A percentile compares a stretch with the other conserved stretches of the same genome.
These are phyloP conservation scores for Diplodia sapinea DNA, from an alignment of 2,329 filamentous ascomycete genomes.

Conservation along the genomic window DNA sequence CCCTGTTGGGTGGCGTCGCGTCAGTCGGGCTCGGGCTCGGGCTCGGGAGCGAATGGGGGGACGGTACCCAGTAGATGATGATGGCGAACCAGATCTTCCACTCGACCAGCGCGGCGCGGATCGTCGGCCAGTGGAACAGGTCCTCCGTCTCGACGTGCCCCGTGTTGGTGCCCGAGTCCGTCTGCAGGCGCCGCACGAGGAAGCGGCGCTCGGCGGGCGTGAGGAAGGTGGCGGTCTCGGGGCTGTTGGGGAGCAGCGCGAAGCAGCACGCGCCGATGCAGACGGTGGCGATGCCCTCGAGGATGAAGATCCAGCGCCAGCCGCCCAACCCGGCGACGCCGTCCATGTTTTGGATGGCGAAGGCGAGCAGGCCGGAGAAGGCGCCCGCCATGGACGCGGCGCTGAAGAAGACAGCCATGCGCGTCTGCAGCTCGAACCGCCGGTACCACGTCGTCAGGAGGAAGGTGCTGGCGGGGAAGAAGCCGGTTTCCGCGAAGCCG, in stretches of 20 bases:
- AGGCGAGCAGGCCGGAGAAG: constrained; percentile 63
- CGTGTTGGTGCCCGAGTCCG: constrained; percentile 5
- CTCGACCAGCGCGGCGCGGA: constrained; percentile 9
- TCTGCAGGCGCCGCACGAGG: constrained; percentile 36
- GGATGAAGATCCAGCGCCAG: constrained; percentile 39
- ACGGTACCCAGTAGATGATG: constrained; percentile 7
- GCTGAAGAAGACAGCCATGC: constrained; percentile 63
- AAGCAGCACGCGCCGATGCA: constrained; percentile 35
- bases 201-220: constrained; percentile 38
- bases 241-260: constrained; percentile 66
- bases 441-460: constrained; percentile 67
- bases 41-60: not conserved
- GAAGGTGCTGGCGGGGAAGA: constrained; percentile 49
- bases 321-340: constrained; percentile 50
- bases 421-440: constrained; percentile 54
- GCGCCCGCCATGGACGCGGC: constrained; percentile 60
- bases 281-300: constrained; percentile 33
- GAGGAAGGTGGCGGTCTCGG: constrained; percentile 41
- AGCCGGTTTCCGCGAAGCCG: constrained; percentile 43
- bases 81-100: constrained; percentile 30
- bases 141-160: constrained; percentile 24
- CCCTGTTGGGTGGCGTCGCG: not conserved
- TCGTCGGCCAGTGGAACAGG: constrained; percentile 9
- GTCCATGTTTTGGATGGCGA: constrained; percentile 63
- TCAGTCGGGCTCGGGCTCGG: too few relatives aligned